Conservation (phyloP, 345 rosid species). For the Euphorbia tirucalli region DNA sequence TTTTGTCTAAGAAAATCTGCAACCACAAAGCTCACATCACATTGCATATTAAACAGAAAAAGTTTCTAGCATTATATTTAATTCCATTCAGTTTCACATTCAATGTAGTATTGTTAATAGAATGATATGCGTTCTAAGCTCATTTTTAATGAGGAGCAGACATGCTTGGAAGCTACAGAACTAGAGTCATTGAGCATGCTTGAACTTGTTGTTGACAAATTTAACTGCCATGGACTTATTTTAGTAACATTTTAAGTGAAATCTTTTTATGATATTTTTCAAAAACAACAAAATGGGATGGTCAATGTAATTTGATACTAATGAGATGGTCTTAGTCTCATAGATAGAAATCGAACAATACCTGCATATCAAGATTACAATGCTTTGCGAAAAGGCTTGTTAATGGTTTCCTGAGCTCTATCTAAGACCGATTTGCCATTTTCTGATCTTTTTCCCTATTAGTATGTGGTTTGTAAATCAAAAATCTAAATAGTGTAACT, state of each 20-base stretch:
- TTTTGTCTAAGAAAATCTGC: neutral
- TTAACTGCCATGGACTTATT: neutral
- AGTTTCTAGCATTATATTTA: neutral
- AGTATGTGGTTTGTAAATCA: neutral
- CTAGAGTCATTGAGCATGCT: neutral
- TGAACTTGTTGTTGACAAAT: neutral
- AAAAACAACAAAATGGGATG: neutral
- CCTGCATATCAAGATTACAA: conserved; percentile 7
- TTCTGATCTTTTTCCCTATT: neutral
- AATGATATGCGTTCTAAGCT: too few relatives aligned
- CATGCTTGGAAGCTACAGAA: neutral
- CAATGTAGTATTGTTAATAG: neutral
- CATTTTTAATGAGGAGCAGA: too few relatives aligned
- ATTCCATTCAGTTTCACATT: neutral
- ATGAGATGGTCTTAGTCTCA: neutral
- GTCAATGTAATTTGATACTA: neutral
- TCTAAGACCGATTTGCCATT: neutral
- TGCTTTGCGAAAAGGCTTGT: neutral
- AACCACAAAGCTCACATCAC: neutral
- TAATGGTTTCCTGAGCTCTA: neutral
- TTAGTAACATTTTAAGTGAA: neutral
- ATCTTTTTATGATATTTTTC: neutral
- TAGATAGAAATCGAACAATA: neutral
- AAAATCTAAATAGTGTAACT: neutral
- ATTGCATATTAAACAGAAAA: neutral